Base-by-base conservation (phyloP, 164 flowering plant genomes). In the Vitis amurensis region DNA sequence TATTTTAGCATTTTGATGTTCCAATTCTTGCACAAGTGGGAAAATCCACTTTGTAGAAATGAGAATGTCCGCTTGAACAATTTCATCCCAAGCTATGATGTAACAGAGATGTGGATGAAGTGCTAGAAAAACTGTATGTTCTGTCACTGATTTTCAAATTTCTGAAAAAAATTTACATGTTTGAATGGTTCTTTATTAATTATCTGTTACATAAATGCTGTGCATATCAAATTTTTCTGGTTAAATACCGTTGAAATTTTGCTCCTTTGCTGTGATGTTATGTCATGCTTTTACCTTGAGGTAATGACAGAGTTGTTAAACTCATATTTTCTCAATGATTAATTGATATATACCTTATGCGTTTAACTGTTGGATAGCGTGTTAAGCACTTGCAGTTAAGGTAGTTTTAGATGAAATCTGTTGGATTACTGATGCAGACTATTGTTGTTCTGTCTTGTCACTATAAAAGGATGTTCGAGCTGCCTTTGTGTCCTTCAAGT, bases 401-500 rank as follows among this genome's bases (percentile, higher is more conserved):
- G 29, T 50, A n/a, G 27, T 68, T 11, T 58, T 11, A 49, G n/a
- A 5, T 29, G 23, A 17, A n/a, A 50, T 56, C 47, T 71, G 30
- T 52, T 66, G 48, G 30, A 37, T 57, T 5, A 29, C 30, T 51
- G 50, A 71, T 69, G 50, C 63, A 47, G 66, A 11, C 11, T 50
- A 53, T 56, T 71, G 15, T 70, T 71, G 27, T 53, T 6, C 31
- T 11, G 71, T 68, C 19, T 50, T 64, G 50, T 53, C 37, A 19
- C 64, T 70, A 30, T 72, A 56, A 61, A 73, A 95, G 98, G 99
- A 93, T 73, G 75, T 83, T 66, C 83, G 85, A 65, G 93, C 97
- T 59, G 98, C 99, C 17, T 91, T 95, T 79, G 99, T 95, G 31
- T 91, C 85, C 68, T 95, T 95, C 84, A 95, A 84, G 76, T 76